These are phyloP conservation scores for Gentiana dahurica DNA, from an alignment of 257 asterid species.

Conservation along the genomic window DNA sequence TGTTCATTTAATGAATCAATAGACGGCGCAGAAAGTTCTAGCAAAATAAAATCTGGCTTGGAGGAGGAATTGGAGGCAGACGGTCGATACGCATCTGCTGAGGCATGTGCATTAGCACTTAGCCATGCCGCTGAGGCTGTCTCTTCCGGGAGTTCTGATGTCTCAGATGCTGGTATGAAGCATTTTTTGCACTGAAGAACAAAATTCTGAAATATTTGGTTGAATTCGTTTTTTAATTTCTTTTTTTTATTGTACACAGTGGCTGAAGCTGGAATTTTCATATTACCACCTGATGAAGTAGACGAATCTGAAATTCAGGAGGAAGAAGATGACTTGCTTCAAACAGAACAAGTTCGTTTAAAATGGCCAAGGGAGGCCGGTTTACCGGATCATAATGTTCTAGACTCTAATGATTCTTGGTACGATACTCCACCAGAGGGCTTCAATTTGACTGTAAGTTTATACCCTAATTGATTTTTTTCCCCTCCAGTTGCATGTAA, in stretches of 20 bases:
- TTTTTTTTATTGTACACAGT: conserved; percentile 31
- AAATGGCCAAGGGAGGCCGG: conserved; percentile 78
- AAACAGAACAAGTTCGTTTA: conserved; percentile 30
- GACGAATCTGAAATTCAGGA: conserved; percentile 30
- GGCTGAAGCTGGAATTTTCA: conserved; percentile 60
- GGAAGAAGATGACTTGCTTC: conserved; percentile 31
- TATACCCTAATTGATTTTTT: conserved; percentile 2
- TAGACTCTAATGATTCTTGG: conserved; percentile 74
- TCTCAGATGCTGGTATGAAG: conserved; percentile 61
- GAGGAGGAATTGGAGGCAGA: conserved; percentile 21
- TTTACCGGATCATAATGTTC: conserved; percentile 39
- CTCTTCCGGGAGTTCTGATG: conserved; percentile 52
- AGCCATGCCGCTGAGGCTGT: conserved; percentile 77
- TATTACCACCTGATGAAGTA: conserved; percentile 43
- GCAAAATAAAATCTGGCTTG: conserved; percentile 11
- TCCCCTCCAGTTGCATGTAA: background rate
- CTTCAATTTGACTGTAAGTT: conserved; percentile 59
- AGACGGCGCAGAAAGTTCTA: conserved; percentile 18
- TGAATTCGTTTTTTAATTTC: conserved; percentile 16
- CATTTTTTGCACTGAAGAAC: background rate
- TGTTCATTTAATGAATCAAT: conserved; percentile 27
- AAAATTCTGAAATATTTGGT: background rate
- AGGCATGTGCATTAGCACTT: conserved; percentile 86
- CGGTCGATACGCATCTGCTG: conserved; percentile 62
- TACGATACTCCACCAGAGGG: conserved; percentile 74